Evolutionary conservation across 257 asterid species (phyloP).

Genomic region (Solanum raphanifolium): DNA sequence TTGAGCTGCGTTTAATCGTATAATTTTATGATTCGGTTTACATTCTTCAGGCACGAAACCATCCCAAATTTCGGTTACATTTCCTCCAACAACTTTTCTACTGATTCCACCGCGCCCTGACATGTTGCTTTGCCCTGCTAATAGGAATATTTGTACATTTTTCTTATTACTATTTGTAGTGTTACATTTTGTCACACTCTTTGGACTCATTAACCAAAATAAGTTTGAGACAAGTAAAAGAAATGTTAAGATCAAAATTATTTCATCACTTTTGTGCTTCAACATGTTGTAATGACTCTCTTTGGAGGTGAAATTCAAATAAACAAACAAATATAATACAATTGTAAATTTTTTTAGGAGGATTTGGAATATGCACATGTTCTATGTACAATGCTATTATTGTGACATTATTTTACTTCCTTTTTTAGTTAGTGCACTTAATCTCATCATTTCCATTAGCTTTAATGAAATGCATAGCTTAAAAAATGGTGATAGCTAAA

Average conservation of each 20-base stretch:
- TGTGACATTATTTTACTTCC: neutral
- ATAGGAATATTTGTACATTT: conserved; percentile 32
- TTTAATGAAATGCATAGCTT: neutral
- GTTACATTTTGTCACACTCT: neutral
- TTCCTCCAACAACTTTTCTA: neutral
- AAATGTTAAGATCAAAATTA: neutral
- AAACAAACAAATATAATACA: neutral
- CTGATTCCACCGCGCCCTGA: conserved; percentile 71
- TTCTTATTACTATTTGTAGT: neutral
- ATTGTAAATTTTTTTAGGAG: neutral
- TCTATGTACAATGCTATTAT: neutral
- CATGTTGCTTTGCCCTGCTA: conserved; percentile 96
- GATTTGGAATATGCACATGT: neutral
- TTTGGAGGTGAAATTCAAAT: neutral
- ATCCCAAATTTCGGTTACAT: conserved; percentile 37
- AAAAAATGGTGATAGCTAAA: neutral
- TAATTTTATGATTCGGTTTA: conserved; percentile 14
- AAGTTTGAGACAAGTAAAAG: neutral
- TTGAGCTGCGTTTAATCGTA: conserved; percentile 23
- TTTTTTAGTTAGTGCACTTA: neutral
- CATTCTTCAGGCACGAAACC: conserved; percentile 42
- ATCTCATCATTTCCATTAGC: neutral
- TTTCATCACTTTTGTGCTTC: neutral
- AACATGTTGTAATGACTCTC: neutral
- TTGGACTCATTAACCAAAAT: neutral